Evolutionary conservation across 768 basidiomycete species (phyloP).

Genomic region (Russula sp.): DNA sequence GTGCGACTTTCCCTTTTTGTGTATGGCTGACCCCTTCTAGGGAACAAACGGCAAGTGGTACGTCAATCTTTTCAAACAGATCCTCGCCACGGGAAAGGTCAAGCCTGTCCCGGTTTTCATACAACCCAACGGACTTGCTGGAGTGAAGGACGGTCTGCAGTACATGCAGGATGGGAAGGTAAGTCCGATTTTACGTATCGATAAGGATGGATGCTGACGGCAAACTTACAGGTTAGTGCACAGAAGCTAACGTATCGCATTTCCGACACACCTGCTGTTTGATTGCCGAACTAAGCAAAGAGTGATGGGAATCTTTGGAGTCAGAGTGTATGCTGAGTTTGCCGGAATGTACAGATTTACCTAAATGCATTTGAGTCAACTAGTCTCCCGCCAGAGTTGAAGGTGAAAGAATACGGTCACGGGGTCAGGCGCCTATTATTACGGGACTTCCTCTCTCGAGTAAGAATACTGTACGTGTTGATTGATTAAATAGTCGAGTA

Average conservation of each 20-base stretch:
- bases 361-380: too few species aligned
- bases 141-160: slow-evolving; percentile 33
- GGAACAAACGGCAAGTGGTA: slow-evolving; percentile 31
- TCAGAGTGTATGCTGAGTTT: too few species aligned
- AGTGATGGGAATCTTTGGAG: not conserved
- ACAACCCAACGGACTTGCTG: slow-evolving; percentile 33
- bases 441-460: too few species aligned
- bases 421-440: too few species aligned
- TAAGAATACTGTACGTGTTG: too few species aligned
- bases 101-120: slow-evolving; percentile 34
- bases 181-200: not conserved
- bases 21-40: slow-evolving; percentile 1
- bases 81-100: slow-evolving; percentile 31
- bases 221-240: slow-evolving; percentile 30
- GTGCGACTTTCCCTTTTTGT: too few species aligned
- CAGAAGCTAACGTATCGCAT: slow-evolving; percentile 37
- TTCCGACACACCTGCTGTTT: slow-evolving; percentile 22
- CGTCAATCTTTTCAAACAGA: slow-evolving; percentile 29
- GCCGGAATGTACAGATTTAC: too few species aligned
- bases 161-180: slow-evolving; percentile 36
- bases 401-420: too few species aligned
- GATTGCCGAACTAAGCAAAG: not conserved
- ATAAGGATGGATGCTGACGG: not conserved
- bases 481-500: too few species aligned
- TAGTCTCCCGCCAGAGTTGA: too few species aligned